Evolutionary conservation across 768 basidiomycete species (phyloP).

Genomic region (Lentinula boryana): DNA sequence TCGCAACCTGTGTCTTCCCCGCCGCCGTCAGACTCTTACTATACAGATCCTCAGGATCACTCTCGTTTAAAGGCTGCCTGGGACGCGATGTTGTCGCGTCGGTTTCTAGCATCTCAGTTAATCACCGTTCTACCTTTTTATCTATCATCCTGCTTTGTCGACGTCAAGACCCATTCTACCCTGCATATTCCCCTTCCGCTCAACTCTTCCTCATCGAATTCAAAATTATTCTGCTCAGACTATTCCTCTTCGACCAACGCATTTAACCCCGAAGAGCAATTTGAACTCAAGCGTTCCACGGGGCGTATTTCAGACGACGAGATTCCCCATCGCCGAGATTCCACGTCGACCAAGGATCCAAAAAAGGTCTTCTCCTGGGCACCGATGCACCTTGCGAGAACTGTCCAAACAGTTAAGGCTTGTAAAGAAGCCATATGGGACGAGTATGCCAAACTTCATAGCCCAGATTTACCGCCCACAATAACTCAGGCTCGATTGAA

Average conservation of each 20-base stretch:
- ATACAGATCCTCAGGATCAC: conserved; percentile 52
- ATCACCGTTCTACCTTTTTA: conserved; percentile 64
- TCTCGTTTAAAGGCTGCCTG: conserved; percentile 54
- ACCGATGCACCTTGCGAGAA: conserved; percentile 62
- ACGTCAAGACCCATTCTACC: conserved; percentile 43
- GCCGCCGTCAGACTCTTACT: conserved; percentile 2
- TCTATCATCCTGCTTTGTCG: conserved; percentile 49
- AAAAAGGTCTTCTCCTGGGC: conserved; percentile 35
- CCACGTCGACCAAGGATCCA: conserved; percentile 15
- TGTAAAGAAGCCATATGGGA: conserved; percentile 70
- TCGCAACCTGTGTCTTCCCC: conserved; percentile 4
- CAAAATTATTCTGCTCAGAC: conserved; percentile 5
- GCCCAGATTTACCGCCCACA: conserved; percentile 31
- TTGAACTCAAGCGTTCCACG: conserved; percentile 21
- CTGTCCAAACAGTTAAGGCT: conserved; percentile 46
- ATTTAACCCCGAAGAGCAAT: conserved; percentile 21
- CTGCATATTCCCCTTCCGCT: conserved; percentile 51
- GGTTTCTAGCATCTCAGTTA: conserved; percentile 49
- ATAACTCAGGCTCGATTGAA: conserved; percentile 26
- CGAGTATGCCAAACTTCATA: conserved; percentile 51
- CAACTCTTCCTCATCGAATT: conserved; percentile 26
- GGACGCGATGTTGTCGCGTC: conserved; percentile 57
- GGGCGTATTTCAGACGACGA: conserved; percentile 13
- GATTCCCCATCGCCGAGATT: conserved; percentile 4
- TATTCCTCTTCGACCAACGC: conserved; percentile 14